These are phyloP conservation scores for Dunaliella salina DNA, from an alignment of 163 green algal species.

Conservation along the genomic window DNA sequence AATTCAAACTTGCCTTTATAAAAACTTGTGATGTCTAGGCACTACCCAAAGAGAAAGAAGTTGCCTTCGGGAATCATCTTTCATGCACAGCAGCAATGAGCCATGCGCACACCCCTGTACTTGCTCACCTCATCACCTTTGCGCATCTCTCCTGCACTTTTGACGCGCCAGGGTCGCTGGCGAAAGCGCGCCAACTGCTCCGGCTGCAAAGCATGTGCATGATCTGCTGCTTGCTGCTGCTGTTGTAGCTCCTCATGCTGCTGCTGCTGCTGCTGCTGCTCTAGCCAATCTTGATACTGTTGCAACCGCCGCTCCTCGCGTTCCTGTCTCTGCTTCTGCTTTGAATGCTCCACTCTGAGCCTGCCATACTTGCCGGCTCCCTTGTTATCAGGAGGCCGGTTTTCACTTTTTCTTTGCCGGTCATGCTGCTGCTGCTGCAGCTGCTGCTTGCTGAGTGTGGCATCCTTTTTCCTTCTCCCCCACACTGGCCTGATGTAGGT, in stretches of 20 bases:
- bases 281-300: constrained; percentile 20
- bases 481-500: too few species aligned
- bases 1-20: too few species aligned
- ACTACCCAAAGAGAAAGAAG: too few species aligned
- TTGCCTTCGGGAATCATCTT: too few species aligned
- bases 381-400: background rate
- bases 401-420: background rate
- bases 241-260: constrained; percentile 6
- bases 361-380: too few species aligned
- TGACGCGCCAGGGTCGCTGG: background rate
- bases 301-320: constrained; percentile 16
- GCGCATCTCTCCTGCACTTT: background rate
- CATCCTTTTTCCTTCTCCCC: background rate
- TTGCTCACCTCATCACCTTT: background rate
- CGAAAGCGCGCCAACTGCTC: background rate
- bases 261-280: constrained; percentile 10
- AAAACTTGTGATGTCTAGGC: too few species aligned
- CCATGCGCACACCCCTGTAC: too few species aligned
- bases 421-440: background rate
- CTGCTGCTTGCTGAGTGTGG: background rate
- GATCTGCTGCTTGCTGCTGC: constrained; percentile 4
- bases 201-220: background rate
- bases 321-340: constrained; percentile 2
- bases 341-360: too few species aligned
- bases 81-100: too few species aligned